Percentiles rank a stretch among this genome's conserved stretches.
phyloP scores from a whole-genome alignment of 805 yeast species.

The Metschnikowia similis region DNA sequence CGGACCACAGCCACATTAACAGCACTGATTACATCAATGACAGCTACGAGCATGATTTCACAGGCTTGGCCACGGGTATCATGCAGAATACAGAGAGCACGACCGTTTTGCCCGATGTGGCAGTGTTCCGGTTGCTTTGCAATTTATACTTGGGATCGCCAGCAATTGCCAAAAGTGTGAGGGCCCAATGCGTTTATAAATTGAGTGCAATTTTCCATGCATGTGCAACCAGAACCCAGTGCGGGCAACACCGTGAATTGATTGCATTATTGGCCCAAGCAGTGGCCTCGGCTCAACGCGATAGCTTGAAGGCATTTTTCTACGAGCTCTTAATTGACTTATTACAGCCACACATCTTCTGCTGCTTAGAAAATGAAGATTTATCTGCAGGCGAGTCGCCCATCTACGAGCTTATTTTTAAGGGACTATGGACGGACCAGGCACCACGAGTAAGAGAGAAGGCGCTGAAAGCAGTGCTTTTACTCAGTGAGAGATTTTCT shows the following conservation, averaged over 20 bases:
- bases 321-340: constrained; percentile 13
- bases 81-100: neutral
- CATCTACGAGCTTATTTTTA: constrained; percentile 12
- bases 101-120: constrained; percentile 4
- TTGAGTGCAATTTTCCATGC: constrained; percentile 11
- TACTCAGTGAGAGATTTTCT: constrained; percentile 10
- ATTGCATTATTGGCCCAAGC: constrained; percentile 11
- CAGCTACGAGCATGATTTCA: neutral
- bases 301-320: constrained; percentile 11
- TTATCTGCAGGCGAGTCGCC: constrained; percentile 12
- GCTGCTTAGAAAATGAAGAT: constrained; percentile 15
- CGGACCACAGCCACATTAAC: neutral
- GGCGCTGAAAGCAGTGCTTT: constrained; percentile 8
- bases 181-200: constrained; percentile 7
- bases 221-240: constrained; percentile 10
- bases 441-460: constrained; percentile 9
- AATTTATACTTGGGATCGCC: constrained; percentile 14
- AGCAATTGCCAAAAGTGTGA: constrained; percentile 7
- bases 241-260: constrained; percentile 11
- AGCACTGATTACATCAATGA: neutral
- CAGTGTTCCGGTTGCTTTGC: constrained; percentile 13
- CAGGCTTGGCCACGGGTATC: neutral
- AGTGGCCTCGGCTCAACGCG: constrained; percentile 10
- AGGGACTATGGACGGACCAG: constrained; percentile 15
- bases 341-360: constrained; percentile 11